Evolutionary conservation across 257 asterid species (phyloP).

Genomic region (Primulina huaijiensis): DNA sequence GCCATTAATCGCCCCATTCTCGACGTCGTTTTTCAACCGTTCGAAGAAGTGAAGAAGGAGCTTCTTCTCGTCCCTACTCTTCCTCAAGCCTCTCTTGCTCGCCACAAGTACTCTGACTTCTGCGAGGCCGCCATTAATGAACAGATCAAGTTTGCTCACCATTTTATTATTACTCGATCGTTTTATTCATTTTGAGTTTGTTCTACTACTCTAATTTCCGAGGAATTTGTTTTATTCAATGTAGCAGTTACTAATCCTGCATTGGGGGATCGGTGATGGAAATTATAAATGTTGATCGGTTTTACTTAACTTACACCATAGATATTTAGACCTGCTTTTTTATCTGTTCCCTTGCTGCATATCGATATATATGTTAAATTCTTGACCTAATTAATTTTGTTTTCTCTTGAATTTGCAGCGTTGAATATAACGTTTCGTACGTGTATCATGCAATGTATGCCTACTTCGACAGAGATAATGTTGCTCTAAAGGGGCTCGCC

Average conservation of each 20-base stretch:
- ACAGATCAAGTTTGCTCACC: slow-evolving; percentile 46
- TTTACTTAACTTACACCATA: too few species aligned
- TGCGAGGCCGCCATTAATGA: slow-evolving; percentile 50
- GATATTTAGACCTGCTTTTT: not conserved
- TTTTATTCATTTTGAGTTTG: not conserved
- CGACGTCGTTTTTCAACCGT: slow-evolving; percentile 30
- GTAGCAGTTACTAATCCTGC: not conserved
- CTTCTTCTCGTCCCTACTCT: slow-evolving; percentile 40
- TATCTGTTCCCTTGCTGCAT: not conserved
- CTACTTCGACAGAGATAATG: slow-evolving; percentile 63
- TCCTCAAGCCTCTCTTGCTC: slow-evolving; percentile 50
- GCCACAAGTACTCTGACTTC: slow-evolving; percentile 41
- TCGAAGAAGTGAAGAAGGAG: slow-evolving; percentile 48
- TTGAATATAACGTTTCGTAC: slow-evolving; percentile 59
- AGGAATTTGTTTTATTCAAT: too few species aligned
- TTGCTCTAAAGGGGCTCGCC: slow-evolving; percentile 63
- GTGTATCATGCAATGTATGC: slow-evolving; percentile 66
- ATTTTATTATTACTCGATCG: too few species aligned
- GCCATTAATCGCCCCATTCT: not conserved
- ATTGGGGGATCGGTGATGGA: not conserved
- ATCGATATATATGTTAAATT: too few species aligned
- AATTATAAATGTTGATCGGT: too few species aligned
- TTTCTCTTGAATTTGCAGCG: slow-evolving; percentile 32
- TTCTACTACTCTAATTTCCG: not conserved
- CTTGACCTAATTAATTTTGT: not conserved